Conservation (phyloP, 495 filamentous ascomycete genomes). For the Apiosordaria backusii region DNA sequence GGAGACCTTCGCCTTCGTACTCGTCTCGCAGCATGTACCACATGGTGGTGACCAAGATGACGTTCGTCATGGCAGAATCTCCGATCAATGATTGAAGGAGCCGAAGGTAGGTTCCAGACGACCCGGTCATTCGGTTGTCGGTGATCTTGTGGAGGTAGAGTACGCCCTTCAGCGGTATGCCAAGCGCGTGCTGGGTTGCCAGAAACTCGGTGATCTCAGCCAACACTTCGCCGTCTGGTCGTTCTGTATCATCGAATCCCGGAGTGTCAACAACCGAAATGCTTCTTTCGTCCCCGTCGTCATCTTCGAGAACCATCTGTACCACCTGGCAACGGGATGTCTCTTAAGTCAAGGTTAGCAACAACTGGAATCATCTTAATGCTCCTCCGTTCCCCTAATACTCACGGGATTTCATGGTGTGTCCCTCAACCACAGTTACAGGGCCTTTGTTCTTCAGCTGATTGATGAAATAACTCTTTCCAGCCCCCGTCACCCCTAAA, state of each 20-base stretch:
- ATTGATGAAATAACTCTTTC: constrained; percentile 41
- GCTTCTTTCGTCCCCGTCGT: constrained; percentile 18
- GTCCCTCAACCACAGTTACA: constrained; percentile 18
- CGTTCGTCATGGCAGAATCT: constrained; percentile 25
- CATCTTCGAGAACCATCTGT: constrained; percentile 19
- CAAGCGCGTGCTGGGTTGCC: constrained; percentile 25
- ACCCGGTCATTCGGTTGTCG: constrained; percentile 33
- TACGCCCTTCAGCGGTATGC: constrained; percentile 33
- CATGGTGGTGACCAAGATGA: constrained; percentile 40
- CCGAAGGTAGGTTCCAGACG: constrained; percentile 26
- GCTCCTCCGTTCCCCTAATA: not conserved
- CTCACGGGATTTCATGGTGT: constrained; percentile 25
- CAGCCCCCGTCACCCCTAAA: constrained; percentile 39
- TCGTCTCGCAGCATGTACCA: constrained; percentile 31
- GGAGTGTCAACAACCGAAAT: constrained; percentile 36
- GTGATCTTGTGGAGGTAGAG: constrained; percentile 43
- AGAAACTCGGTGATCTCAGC: constrained; percentile 33
- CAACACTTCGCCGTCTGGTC: constrained; percentile 35
- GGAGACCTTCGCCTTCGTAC: constrained; percentile 8
- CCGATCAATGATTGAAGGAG: constrained; percentile 39
- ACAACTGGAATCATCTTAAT: not conserved
- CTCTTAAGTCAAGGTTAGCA: not conserved
- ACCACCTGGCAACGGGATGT: constrained; percentile 7
- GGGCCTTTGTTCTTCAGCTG: constrained; percentile 18
- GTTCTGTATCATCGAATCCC: constrained; percentile 39